Evolutionary conservation across 169 alveolate species (phyloP).

Genomic region (Fabrea salina): DNA sequence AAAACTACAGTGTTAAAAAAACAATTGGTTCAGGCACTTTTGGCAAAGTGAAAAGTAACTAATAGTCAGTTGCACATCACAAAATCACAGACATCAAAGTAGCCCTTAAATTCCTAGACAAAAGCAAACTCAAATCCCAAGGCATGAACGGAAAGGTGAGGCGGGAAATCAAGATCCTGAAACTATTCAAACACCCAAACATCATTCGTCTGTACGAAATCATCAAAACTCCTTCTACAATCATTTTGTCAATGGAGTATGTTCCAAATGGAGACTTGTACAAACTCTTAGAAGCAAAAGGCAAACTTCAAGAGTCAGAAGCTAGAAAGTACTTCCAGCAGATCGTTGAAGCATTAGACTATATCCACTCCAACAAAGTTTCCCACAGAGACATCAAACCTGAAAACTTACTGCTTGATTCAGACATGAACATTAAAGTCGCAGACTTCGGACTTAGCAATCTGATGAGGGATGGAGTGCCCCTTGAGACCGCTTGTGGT

Average conservation of each 20-base stretch:
- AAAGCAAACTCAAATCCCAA: slow-evolving; percentile 34
- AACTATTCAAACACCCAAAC: slow-evolving; percentile 61
- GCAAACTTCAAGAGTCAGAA: slow-evolving; percentile 64
- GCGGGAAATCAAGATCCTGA: slow-evolving; percentile 51
- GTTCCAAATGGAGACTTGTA: slow-evolving; percentile 77
- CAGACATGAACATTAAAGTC: slow-evolving; percentile 67
- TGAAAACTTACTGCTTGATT: slow-evolving; percentile 79
- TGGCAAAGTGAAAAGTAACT: slow-evolving; percentile 28
- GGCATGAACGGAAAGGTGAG: slow-evolving; percentile 41
- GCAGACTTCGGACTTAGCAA: slow-evolving; percentile 85
- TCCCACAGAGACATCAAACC: slow-evolving; percentile 88
- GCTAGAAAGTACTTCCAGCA: slow-evolving; percentile 75
- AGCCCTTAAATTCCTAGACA: slow-evolving; percentile 52
- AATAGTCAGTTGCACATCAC: slow-evolving; percentile 42
- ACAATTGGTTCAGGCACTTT: slow-evolving; percentile 5
- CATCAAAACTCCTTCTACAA: slow-evolving; percentile 55
- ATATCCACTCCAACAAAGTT: slow-evolving; percentile 68
- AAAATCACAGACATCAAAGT: slow-evolving; percentile 46
- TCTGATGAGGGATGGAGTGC: slow-evolving; percentile 56
- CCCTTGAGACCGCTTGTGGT: slow-evolving; percentile 80
- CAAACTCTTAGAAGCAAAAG: slow-evolving; percentile 64
- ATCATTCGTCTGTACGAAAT: slow-evolving; percentile 63
- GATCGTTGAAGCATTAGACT: slow-evolving; percentile 77
- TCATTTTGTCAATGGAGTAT: slow-evolving; percentile 75
- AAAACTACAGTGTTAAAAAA: not conserved